A percentile compares a stretch with the other conserved stretches of the same genome.
Conservation (phyloP, 768 basidiomycete species). For the Chalciporus chontae region DNA sequence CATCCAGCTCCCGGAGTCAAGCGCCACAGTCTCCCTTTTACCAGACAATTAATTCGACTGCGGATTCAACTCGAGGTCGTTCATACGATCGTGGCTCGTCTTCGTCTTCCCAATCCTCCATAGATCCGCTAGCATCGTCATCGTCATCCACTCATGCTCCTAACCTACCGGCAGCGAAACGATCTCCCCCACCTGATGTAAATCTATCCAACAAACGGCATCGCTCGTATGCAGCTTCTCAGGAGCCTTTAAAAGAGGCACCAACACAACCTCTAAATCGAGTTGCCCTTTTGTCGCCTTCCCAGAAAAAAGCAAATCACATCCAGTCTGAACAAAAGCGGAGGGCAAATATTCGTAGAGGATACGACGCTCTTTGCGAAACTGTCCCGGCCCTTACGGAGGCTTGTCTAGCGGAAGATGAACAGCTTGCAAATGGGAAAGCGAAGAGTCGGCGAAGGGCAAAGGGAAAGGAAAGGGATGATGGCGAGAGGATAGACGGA, state of each 20-base stretch:
- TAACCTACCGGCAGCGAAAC: conserved; percentile 17
- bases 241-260: conserved; percentile 9
- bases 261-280: conserved; percentile 11
- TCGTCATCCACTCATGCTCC: conserved; percentile 12
- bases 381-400: conserved; percentile 78
- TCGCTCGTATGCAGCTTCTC: conserved; percentile 20
- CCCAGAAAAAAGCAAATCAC: conserved; percentile 91
- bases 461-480: conserved; percentile 38
- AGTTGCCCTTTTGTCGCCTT: conserved; percentile 58
- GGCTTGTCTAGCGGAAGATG: conserved; percentile 77
- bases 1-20: conserved; percentile 12
- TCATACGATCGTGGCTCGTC: conserved; percentile 21
- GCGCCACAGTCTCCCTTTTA: conserved; percentile 13
- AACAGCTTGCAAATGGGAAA: conserved; percentile 37
- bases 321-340: conserved; percentile 94
- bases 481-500: conserved; percentile 70
- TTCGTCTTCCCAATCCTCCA: conserved; percentile 26
- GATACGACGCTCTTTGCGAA: conserved; percentile 85
- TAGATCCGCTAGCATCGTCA: conserved; percentile 16
- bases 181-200: conserved; percentile 24
- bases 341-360: conserved; percentile 83
- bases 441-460: conserved; percentile 35
- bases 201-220: conserved; percentile 33
- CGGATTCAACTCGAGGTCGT: conserved; percentile 10
- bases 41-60: conserved; percentile 8